Base-by-base conservation (phyloP, 805 yeast species). In the Candida coquimbonensis region DNA sequence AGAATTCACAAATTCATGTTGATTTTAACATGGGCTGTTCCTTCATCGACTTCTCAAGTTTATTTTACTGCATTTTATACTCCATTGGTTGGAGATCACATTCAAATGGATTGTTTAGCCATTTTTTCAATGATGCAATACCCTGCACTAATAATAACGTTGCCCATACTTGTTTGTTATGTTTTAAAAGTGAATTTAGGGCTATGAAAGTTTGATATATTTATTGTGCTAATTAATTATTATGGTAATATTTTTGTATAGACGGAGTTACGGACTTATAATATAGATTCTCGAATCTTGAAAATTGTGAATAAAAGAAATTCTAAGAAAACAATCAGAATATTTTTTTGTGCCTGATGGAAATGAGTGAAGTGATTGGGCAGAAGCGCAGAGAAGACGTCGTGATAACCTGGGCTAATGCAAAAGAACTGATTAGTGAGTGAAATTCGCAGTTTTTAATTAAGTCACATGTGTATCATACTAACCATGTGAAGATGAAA, bases 21-120 rank as follows among this genome's bases (percentile, higher is more conserved):
- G 57, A 82, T 84, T 31, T 69, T 90, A 29, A 79, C 82, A 12
- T 85, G 81, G 61, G 83, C 91, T 0, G 75, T 87, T 48, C 98
- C 98, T 0, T 82, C 87, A 43, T 95, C 96, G 0, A 91, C 97
- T 0, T 74, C 93, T 0, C 82, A 88, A 57, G 82, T 91, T 14
- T 91, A 89, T 63, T 74, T 90, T 53, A 90, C 98, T 2, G 91
- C 96, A 3, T 81, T 87, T 57, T 87, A 83, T 63, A 81, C 93
- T 1, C 93, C 91, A 16, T 78, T 83, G 7, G 72, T 67, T 5
- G 72, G 71, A 4, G 65, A 67, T 2, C 73, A 69, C 39, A 48
- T 60, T 7, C 76, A 89, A 62, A 81, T 91, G 82, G 96, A 91
- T 61, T 85, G 95, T 60, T 71, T 88, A 43, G 93, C 96, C 0